phyloP scores from a whole-genome alignment of 2,329 filamentous ascomycete genomes.

The Colletotrichum chrysophilum region DNA sequence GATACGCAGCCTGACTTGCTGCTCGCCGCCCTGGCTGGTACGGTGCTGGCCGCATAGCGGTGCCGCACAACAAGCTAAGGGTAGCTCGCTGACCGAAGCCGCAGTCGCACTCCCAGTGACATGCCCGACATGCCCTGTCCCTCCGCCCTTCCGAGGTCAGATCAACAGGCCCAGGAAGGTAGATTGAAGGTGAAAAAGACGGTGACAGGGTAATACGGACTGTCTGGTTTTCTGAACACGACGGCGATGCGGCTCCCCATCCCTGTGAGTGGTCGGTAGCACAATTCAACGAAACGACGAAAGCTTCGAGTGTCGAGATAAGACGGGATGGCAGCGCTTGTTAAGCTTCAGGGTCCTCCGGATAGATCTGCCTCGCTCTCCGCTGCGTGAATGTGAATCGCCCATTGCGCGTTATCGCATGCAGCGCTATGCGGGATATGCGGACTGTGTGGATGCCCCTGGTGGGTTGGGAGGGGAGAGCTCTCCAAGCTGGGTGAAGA shows the following conservation, averaged over 20 bases:
- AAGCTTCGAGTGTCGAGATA: slow-evolving; percentile 19
- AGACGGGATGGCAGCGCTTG: slow-evolving; percentile 22
- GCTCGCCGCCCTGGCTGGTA: neutral
- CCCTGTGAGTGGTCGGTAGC: neutral
- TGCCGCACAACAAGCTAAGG: neutral
- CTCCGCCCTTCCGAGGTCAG: neutral
- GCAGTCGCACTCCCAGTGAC: neutral
- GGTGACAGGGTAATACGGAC: neutral
- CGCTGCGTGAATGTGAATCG: slow-evolving; percentile 14
- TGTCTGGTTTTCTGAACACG: neutral
- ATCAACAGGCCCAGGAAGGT: neutral
- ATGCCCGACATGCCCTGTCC: neutral
- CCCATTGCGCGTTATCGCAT: slow-evolving; percentile 21
- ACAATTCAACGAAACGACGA: slow-evolving; percentile 1
- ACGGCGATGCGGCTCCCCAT: neutral
- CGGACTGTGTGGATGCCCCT: slow-evolving; percentile 9
- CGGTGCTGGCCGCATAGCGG: neutral
- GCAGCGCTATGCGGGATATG: slow-evolving; percentile 19
- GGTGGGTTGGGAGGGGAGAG: slow-evolving; percentile 13
- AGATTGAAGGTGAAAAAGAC: neutral
- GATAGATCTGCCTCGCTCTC: slow-evolving; percentile 16
- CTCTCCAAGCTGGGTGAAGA: slow-evolving; percentile 1
- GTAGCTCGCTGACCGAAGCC: neutral
- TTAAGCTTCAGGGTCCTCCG: slow-evolving; percentile 20
- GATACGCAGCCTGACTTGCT: neutral